These are phyloP conservation scores for Rhodotorula paludigena DNA, from an alignment of 768 basidiomycete species.

Conservation along the genomic window DNA sequence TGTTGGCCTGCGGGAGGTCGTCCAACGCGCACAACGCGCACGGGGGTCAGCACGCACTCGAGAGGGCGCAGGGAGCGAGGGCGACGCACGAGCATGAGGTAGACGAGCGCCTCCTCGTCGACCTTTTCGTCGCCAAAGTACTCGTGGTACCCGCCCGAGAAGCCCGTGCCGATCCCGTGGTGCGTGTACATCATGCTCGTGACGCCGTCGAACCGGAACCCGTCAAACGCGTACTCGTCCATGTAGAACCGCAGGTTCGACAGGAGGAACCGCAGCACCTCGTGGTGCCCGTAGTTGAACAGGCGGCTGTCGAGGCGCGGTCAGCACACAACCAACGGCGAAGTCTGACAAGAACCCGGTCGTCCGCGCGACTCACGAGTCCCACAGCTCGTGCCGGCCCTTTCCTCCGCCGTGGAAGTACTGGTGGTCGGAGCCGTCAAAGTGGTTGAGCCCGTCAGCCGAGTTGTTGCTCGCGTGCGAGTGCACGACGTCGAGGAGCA, in stretches of 20 bases:
- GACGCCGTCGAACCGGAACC: conserved; percentile 97
- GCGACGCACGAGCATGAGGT: conserved; percentile 78
- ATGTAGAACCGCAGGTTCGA: conserved; percentile 94
- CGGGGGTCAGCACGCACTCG: too few species aligned
- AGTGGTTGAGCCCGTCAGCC: conserved; percentile 87
- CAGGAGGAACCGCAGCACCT: conserved; percentile 88
- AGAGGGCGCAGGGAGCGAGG: not conserved
- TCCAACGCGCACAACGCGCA: too few species aligned
- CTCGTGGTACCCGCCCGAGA: conserved; percentile 96
- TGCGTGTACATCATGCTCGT: conserved; percentile 99
- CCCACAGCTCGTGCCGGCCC: conserved; percentile 94
- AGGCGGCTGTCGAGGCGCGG: conserved; percentile 56
- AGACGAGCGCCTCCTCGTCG: conserved; percentile 84
- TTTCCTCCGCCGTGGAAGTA: conserved; percentile 93
- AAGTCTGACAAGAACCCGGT: not conserved
- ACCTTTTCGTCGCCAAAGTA: conserved; percentile 81
- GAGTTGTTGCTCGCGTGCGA: conserved; percentile 98
- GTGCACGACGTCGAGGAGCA: conserved; percentile 94
- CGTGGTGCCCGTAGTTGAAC: conserved; percentile 93
- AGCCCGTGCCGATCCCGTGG: conserved; percentile 95
- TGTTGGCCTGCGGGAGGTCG: conserved; percentile 66
- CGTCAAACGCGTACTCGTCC: conserved; percentile 92
- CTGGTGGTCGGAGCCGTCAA: conserved; percentile 93
- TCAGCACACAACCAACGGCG: not conserved
- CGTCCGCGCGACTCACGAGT: conserved; percentile 59